Conservation (phyloP, 2,329 filamentous ascomycete species). For the Claviceps sp. region DNA sequence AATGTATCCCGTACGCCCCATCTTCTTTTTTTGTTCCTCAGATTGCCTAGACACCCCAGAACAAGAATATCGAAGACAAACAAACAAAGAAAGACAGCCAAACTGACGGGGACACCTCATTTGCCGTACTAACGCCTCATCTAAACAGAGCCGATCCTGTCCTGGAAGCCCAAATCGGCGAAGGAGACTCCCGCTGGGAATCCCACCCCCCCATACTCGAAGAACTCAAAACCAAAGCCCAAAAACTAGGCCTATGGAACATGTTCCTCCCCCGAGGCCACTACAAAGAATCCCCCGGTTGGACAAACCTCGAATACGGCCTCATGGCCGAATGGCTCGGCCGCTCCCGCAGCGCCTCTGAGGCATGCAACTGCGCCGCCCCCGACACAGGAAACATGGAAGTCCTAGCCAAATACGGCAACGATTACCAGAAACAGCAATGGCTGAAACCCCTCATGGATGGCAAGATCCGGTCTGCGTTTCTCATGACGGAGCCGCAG, state of each 20-base stretch:
- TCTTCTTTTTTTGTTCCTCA: not conserved
- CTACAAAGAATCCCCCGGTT: constrained; percentile 90
- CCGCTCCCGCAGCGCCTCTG: constrained; percentile 68
- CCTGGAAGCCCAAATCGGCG: constrained; percentile 65
- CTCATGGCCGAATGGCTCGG: constrained; percentile 95
- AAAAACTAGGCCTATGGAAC: constrained; percentile 84
- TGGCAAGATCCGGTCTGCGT: constrained; percentile 76
- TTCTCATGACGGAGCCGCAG: constrained; percentile 88
- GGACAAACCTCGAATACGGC: constrained; percentile 91
- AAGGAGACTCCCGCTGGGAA: constrained; percentile 66
- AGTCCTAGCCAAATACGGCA: constrained; percentile 83
- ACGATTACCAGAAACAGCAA: constrained; percentile 66
- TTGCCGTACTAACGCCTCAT: no score
- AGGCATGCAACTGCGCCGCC: constrained; percentile 81
- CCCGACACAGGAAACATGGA: constrained; percentile 96
- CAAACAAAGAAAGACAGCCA: no score
- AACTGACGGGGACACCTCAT: no score
- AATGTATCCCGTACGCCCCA: constrained; percentile 61
- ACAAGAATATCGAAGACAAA: not conserved
- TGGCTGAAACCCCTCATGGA: constrained; percentile 75
- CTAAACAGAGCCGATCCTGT: constrained; percentile 57
- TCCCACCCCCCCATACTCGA: constrained; percentile 71
- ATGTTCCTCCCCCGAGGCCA: constrained; percentile 93
- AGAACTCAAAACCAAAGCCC: constrained; percentile 74
- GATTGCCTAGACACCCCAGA: not conserved